These are phyloP conservation scores for Pseudomicrostroma phylloplanum DNA, from an alignment of 1,284 basidiomycete genomes.

Conservation along the genomic window DNA sequence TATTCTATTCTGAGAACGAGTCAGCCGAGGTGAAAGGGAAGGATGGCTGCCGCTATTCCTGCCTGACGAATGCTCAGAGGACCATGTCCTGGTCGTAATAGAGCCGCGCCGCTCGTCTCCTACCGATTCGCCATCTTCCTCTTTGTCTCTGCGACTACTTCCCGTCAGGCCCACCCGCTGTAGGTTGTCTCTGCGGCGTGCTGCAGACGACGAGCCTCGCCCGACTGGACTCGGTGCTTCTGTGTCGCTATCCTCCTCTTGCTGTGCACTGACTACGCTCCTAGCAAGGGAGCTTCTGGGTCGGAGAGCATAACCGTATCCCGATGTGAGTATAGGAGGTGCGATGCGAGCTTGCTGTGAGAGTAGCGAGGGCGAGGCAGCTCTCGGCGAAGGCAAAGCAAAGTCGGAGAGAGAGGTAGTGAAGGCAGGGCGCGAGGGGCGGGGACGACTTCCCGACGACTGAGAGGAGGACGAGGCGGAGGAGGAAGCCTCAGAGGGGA, in stretches of 20 bases:
- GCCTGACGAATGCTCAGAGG: neutral
- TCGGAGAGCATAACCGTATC: neutral
- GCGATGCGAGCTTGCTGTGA: neutral
- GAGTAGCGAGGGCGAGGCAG: neutral
- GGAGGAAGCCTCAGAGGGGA: too few species aligned
- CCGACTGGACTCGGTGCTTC: neutral
- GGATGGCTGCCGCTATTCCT: neutral
- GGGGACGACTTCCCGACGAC: neutral
- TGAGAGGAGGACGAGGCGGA: too few species aligned
- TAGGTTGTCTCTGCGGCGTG: neutral
- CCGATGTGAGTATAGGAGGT: neutral
- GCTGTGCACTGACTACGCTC: neutral
- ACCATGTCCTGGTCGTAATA: too few species aligned
- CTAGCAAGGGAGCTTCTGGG: neutral
- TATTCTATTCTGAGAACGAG: neutral
- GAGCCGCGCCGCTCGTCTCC: neutral
- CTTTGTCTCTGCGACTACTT: too few species aligned
- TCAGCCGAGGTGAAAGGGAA: neutral
- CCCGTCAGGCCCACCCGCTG: neutral
- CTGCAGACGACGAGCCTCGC: neutral
- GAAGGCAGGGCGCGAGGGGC: neutral
- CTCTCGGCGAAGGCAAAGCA: neutral
- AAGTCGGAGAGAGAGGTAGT: slow-evolving; percentile 6
- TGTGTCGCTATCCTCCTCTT: neutral
- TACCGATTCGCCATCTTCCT: neutral